Base-by-base conservation (phyloP, 352 stramenopile species). In the Phytophthora cactorum region DNA sequence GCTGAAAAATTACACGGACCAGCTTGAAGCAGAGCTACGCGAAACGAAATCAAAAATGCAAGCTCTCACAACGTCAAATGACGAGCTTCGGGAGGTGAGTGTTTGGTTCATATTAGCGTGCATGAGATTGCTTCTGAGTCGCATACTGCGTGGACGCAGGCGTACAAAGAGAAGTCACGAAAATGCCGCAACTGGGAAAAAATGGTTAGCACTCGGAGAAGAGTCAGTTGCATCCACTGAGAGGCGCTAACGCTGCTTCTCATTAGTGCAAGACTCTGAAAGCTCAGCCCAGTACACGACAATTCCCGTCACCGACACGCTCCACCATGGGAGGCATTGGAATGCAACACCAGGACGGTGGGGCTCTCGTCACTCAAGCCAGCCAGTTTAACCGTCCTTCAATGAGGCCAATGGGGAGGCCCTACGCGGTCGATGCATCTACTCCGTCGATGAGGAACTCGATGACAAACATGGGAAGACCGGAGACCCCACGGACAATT, bases 111-210 rank as follows among this genome's bases (percentile, higher is more conserved):
- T 32, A 11, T 5, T 57, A 29, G 9, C 57, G 15, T 47, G 22
- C 7, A 14, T 72, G 25, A 47, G 25, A 5, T 69, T 25, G 0
- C 46, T 34, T 12, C 22, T 38, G 2, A 31, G 6, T 4, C 31
- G 25, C 6, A 57, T 12, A 50, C 29, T 66, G 7, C 28, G 39
- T 8, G 31, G 29, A 43, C 2, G 5, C 15, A 95, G 88, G 86
- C 88, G 29, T 96, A 94, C 79, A 93, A 94, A 50, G 88, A 96
- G 31, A 96, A 94, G 57, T 88, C 88, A 10, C 64, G 86, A 47
- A 93, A 93, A 75, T 96, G 88, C 66, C 72, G 88, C 11, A 94
- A 93, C 68, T 96, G 86, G 85, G 88, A 96, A 68, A 96, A 94
- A 70, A 93, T 96, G 86, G 88, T 89, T 61, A 51, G 59, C 15